A percentile compares a stretch with the other conserved stretches of the same genome.
phyloP scores from a whole-genome alignment of 2,329 filamentous ascomycete species.

The Ophiocordyceps camponoti-leonardi region DNA sequence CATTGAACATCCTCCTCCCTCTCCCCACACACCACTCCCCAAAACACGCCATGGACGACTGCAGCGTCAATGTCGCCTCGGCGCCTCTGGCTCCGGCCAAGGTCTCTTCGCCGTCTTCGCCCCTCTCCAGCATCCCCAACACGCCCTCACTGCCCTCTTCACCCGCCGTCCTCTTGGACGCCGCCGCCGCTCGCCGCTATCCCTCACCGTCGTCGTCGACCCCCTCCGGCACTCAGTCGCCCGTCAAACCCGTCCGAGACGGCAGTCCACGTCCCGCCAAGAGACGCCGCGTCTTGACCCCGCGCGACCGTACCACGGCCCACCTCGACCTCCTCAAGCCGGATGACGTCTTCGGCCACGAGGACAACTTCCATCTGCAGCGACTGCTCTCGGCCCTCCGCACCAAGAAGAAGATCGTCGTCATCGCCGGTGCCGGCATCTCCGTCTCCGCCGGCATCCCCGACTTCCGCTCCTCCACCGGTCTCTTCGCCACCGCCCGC shows the following conservation, averaged over 20 bases:
- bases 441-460: constrained; percentile 94
- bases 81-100: too few species aligned
- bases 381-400: constrained; percentile 58
- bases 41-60: neutral
- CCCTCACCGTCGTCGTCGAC: constrained; percentile 32
- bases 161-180: constrained; percentile 19
- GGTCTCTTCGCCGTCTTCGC: constrained; percentile 15
- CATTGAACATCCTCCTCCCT: too few species aligned
- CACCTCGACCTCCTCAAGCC: constrained; percentile 52
- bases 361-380: constrained; percentile 40
- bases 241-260: constrained; percentile 22
- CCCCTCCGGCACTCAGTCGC: constrained; percentile 32
- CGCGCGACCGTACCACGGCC: constrained; percentile 57
- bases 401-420: constrained; percentile 90
- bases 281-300: constrained; percentile 48
- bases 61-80: neutral
- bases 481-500: constrained; percentile 73
- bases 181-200: constrained; percentile 25
- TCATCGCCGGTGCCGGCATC: constrained; percentile 91
- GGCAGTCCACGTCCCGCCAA: constrained; percentile 57
- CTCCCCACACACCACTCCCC: neutral
- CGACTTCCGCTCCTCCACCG: constrained; percentile 84
- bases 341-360: constrained; percentile 26
- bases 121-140: constrained; percentile 34
- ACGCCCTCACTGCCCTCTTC: constrained; percentile 34